These are phyloP conservation scores for Heterobasidion parviporum DNA, from an alignment of 1,284 basidiomycete species.

Conservation along the genomic window DNA sequence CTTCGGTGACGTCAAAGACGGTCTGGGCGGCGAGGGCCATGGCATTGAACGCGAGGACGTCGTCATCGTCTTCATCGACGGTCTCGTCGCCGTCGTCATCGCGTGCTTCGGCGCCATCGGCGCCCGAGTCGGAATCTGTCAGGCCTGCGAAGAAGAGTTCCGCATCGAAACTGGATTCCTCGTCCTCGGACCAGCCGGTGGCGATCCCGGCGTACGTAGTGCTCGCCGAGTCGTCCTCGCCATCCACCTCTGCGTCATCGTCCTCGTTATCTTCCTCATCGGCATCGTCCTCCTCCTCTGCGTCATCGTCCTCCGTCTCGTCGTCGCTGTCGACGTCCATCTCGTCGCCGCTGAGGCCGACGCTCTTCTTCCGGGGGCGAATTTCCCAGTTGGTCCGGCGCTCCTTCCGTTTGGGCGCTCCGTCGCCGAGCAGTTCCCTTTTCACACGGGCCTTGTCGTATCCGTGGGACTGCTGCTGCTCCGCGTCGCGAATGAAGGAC, in stretches of 20 bases:
- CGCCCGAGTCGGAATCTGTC: conserved; percentile 36
- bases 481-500: conserved; percentile 45
- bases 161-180: conserved; percentile 69
- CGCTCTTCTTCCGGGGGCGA: conserved; percentile 57
- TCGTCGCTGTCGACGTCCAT: conserved; percentile 30
- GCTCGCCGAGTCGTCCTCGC: conserved; percentile 20
- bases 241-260: conserved; percentile 33
- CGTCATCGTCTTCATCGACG: conserved; percentile 17
- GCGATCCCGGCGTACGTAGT: conserved; percentile 47
- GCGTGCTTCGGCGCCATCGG: conserved; percentile 20
- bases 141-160: conserved; percentile 74
- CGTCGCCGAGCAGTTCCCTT: conserved; percentile 47
- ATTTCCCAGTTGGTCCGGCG: conserved; percentile 60
- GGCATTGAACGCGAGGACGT: conserved; percentile 13
- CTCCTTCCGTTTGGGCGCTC: conserved; percentile 31
- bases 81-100: conserved; percentile 24
- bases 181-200: conserved; percentile 59
- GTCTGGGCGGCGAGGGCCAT: conserved; percentile 8
- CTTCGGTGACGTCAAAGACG: conserved; percentile 51
- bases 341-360: conserved; percentile 32
- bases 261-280: conserved; percentile 28
- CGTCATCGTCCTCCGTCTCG: conserved; percentile 47
- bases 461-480: conserved; percentile 18
- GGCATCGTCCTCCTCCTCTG: conserved; percentile 20
- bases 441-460: conserved; percentile 40